A percentile compares a stretch with the other conserved stretches of the same genome.
Conservation (phyloP, 257 asterid species). For the Fraxinus excelsior region DNA sequence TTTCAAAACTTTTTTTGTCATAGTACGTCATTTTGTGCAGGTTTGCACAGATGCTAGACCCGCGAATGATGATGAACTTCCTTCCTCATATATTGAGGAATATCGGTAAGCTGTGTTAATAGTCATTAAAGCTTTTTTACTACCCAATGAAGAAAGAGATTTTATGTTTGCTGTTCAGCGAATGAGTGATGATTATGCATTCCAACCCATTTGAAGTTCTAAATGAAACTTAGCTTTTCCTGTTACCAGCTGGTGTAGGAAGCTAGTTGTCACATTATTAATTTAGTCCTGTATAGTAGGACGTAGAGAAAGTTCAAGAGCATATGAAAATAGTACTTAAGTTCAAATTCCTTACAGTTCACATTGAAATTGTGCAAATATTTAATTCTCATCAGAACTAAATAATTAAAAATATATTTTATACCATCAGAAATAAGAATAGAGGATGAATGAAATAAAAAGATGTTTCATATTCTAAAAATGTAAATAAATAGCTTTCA, state of each 20-base stretch:
- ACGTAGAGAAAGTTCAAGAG: constrained; percentile 1
- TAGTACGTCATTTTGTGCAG: constrained; percentile 44
- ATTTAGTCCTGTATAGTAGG: constrained; percentile 8
- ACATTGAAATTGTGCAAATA: not conserved
- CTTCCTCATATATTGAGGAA: constrained; percentile 85
- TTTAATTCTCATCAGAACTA: not conserved
- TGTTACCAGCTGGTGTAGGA: not conserved
- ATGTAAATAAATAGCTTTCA: not conserved
- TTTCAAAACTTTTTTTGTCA: not conserved
- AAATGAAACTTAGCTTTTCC: constrained; percentile 2
- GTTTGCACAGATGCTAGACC: constrained; percentile 69
- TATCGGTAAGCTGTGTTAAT: constrained; percentile 56
- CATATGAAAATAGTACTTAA: not conserved
- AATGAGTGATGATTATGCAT: constrained; percentile 18
- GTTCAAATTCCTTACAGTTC: not conserved
- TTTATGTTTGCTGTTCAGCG: constrained; percentile 1
- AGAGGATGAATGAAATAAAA: not conserved
- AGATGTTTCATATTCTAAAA: not conserved
- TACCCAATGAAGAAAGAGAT: constrained; percentile 13
- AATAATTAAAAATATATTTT: not conserved
- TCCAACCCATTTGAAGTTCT: constrained; percentile 9
- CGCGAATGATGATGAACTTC: constrained; percentile 90
- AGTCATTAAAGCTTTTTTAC: constrained; percentile 20
- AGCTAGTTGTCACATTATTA: not conserved
- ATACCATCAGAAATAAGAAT: not conserved